Evolutionary conservation across 129 eudicot species (phyloP).

Genomic region (Mikania micrantha): DNA sequence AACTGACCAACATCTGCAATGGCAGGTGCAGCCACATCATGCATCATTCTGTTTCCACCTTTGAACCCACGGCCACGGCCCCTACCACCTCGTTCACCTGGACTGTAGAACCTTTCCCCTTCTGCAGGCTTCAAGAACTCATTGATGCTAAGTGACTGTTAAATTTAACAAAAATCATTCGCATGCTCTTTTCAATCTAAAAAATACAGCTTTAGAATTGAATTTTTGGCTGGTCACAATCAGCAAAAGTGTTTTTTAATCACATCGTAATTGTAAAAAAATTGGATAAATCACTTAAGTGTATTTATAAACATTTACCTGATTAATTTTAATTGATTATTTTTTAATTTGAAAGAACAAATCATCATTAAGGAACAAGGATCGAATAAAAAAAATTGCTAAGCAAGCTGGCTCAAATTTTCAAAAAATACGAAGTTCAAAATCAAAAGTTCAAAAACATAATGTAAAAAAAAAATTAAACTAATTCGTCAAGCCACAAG

Average conservation of each 20-base stretch:
- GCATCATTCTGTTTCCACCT: conserved; percentile 30
- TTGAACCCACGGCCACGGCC: conserved; percentile 60
- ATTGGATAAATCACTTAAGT: conserved; percentile 13
- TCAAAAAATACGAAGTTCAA: too few relatives aligned
- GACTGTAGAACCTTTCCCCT: conserved; percentile 45
- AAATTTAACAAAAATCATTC: not conserved
- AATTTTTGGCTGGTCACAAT: not conserved
- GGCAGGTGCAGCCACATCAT: conserved; percentile 43
- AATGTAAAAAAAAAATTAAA: too few relatives aligned
- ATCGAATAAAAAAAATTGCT: too few relatives aligned
- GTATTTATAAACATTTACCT: too few relatives aligned
- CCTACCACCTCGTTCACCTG: conserved; percentile 44
- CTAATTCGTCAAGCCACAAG: too few relatives aligned
- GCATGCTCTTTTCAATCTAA: not conserved
- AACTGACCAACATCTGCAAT: conserved; percentile 71
- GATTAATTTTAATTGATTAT: too few relatives aligned
- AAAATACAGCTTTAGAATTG: not conserved
- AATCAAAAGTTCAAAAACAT: too few relatives aligned
- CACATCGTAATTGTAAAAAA: not conserved
- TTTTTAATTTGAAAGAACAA: too few relatives aligned
- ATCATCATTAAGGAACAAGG: too few relatives aligned
- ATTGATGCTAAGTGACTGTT: conserved; percentile 58
- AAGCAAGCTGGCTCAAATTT: too few relatives aligned
- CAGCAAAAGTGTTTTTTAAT: not conserved
- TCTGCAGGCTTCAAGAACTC: conserved; percentile 82